A percentile compares a stretch with the other conserved stretches of the same genome.
Evolutionary conservation across 371 early-diverging fungal genomes (phyloP).

Genomic region (Gilbertella persicaria): DNA sequence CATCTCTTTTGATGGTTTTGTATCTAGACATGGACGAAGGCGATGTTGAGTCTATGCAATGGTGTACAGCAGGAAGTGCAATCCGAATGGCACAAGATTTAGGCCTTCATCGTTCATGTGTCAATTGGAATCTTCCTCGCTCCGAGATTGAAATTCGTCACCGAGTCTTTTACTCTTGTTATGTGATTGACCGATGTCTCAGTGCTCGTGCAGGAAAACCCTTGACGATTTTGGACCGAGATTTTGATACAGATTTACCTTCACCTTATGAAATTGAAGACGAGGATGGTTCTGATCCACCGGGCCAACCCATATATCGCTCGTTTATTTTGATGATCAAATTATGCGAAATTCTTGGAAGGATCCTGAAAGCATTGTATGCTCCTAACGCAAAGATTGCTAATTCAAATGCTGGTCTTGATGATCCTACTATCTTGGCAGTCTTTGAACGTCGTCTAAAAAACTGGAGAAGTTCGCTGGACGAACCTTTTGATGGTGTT

Average conservation of each 20-base stretch:
- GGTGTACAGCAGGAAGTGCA: slow-evolving; percentile 59
- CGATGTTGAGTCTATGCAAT: slow-evolving; percentile 41
- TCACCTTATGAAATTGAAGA: slow-evolving; percentile 26
- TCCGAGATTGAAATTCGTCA: slow-evolving; percentile 60
- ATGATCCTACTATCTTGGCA: slow-evolving; percentile 33
- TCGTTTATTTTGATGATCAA: slow-evolving; percentile 33
- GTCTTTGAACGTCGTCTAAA: slow-evolving; percentile 39
- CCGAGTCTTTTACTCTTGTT: slow-evolving; percentile 65
- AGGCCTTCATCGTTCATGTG: slow-evolving; percentile 63
- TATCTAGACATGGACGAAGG: slow-evolving; percentile 38
- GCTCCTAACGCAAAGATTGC: slow-evolving; percentile 13
- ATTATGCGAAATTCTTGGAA: slow-evolving; percentile 40
- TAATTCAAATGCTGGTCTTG: slow-evolving; percentile 28
- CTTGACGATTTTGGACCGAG: slow-evolving; percentile 47
- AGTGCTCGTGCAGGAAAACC: slow-evolving; percentile 48
- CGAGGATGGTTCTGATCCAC: not conserved
- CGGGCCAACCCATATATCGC: slow-evolving; percentile 25
- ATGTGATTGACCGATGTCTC: slow-evolving; percentile 57
- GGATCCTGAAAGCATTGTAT: slow-evolving; percentile 38
- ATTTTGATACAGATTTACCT: slow-evolving; percentile 43
- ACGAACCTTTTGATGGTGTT: slow-evolving; percentile 24
- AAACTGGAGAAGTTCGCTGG: slow-evolving; percentile 30
- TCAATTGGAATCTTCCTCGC: slow-evolving; percentile 49
- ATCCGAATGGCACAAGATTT: slow-evolving; percentile 70
- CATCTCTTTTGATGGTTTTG: slow-evolving; percentile 31